Base-by-base conservation (phyloP, 148 eudicot species). In the Vaccinium myrtillus region DNA sequence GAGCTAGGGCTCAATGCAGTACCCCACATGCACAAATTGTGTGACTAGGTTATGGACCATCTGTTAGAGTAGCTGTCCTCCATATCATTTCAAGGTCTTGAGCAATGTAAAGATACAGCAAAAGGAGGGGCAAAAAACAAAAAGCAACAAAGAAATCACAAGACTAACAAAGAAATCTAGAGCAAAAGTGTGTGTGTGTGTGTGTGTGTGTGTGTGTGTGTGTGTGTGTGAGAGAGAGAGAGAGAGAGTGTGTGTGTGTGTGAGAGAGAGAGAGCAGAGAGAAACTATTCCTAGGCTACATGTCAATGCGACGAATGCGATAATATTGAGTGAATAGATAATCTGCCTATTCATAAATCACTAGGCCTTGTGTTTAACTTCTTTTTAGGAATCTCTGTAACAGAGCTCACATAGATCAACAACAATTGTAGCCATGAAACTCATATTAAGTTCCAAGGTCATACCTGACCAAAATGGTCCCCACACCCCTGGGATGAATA, bases 391-490 rank as follows among this genome's bases (percentile, higher is more conserved):
- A 55, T 79, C 23, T 49, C 23, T 1, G 8, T 65, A 15, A 69
- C 70, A 70, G 30, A 50, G 61, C 61, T 73, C 32, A 43, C 48
- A 69, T 50, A 71, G 61, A 69, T 65, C 43, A 50, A 81, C 18
- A 50, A 25, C 39, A 36, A 36, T 63, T 19, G 4, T 12, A 81
- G 75, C 16, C 50, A 36, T 32, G 48, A 6, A 82, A 18, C 21
- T 53, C 84, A 71, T 12, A 71, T 36, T 39, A 83, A 75, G 55
- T 83, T 25, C 51, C 53, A 6, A 27, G 77, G 84, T 69, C 83
- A 18, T 93, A 97, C 99, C 99, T 81, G 99, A 97, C 99, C 99
- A 97, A 89, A 88, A 97, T 80, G 99, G 99, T 75, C 99, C 99
- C 99, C 98, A 95, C 51, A 97, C 93, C 87, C 99, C 99, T 71